Evolutionary conservation across 1,139 yeast species (phyloP).

Genomic region (Saccharomyces pastorianus): DNA sequence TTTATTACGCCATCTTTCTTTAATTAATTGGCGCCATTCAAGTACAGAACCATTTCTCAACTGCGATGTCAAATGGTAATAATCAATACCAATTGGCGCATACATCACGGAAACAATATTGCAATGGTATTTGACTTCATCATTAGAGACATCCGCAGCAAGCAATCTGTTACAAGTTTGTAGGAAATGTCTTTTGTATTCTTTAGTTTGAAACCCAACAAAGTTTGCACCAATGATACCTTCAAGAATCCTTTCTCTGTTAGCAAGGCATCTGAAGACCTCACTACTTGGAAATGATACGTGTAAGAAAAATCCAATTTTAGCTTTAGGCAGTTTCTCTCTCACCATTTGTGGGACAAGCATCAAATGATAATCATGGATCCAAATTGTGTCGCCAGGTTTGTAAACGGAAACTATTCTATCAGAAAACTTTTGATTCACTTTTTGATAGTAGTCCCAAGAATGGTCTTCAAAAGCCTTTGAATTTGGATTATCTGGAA

Average conservation of each 20-base stretch:
- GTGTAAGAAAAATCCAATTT: constrained; percentile 83
- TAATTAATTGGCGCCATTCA: constrained; percentile 60
- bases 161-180: constrained; percentile 80
- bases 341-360: constrained; percentile 79
- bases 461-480: constrained; percentile 92
- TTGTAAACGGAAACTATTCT: constrained; percentile 54
- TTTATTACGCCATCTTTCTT: constrained; percentile 63
- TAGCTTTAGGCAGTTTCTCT: constrained; percentile 63
- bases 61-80: constrained; percentile 42
- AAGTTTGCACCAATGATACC: constrained; percentile 86
- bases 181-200: constrained; percentile 81
- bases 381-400: constrained; percentile 72
- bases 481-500: constrained; percentile 86
- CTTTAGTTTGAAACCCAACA: constrained; percentile 80
- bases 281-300: constrained; percentile 92
- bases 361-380: constrained; percentile 84
- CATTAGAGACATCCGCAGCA: constrained; percentile 67
- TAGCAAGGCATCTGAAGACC: constrained; percentile 86
- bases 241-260: constrained; percentile 59
- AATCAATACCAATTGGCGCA: constrained; percentile 82
- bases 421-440: constrained; percentile 74
- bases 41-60: constrained; percentile 45
- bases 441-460: constrained; percentile 69
- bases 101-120: constrained; percentile 57
- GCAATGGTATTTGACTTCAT: constrained; percentile 59